Evolutionary conservation across 768 basidiomycete species (phyloP).

Genomic region (Leucocoprinus sp.): DNA sequence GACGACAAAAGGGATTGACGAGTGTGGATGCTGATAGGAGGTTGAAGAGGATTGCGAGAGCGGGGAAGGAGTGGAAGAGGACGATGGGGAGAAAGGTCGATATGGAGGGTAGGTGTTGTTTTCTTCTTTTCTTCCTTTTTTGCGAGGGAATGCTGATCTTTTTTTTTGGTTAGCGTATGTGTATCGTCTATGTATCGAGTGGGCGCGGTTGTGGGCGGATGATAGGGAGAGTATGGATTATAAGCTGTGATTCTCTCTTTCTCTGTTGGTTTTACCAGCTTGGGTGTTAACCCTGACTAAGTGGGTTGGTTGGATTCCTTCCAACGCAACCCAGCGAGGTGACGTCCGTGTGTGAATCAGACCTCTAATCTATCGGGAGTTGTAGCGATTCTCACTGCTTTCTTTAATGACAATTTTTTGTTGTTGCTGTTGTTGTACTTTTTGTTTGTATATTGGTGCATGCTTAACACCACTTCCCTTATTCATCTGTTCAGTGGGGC

Average conservation of each 20-base stretch:
- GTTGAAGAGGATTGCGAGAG: slow-evolving; percentile 71
- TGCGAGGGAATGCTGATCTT: too few relatives aligned
- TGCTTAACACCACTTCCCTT: too few relatives aligned
- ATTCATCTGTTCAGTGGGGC: too few relatives aligned
- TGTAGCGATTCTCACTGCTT: too few relatives aligned
- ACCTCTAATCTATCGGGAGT: too few relatives aligned
- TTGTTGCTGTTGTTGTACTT: too few relatives aligned
- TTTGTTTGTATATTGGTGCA: too few relatives aligned
- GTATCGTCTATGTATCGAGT: slow-evolving; percentile 79
- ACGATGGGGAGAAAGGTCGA: slow-evolving; percentile 72
- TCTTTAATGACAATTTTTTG: too few relatives aligned
- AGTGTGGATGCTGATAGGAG: slow-evolving; percentile 24
- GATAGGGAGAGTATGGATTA: slow-evolving; percentile 60
- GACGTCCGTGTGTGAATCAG: too few relatives aligned
- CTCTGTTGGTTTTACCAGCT: not conserved
- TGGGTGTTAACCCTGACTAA: too few relatives aligned
- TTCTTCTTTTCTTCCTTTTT: slow-evolving; percentile 4
- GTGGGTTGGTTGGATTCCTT: too few relatives aligned
- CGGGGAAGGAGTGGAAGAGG: slow-evolving; percentile 86
- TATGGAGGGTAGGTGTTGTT: slow-evolving; percentile 68
- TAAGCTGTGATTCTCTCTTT: slow-evolving; percentile 1
- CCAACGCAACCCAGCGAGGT: too few relatives aligned
- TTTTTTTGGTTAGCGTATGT: slow-evolving; percentile 52
- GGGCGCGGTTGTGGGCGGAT: slow-evolving; percentile 74
- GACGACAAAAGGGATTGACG: slow-evolving; percentile 3